Percentiles rank a stretch among this genome's conserved stretches.
Evolutionary conservation across 768 basidiomycete genomes (phyloP).

Genomic region (Naganishia vishniacii): DNA sequence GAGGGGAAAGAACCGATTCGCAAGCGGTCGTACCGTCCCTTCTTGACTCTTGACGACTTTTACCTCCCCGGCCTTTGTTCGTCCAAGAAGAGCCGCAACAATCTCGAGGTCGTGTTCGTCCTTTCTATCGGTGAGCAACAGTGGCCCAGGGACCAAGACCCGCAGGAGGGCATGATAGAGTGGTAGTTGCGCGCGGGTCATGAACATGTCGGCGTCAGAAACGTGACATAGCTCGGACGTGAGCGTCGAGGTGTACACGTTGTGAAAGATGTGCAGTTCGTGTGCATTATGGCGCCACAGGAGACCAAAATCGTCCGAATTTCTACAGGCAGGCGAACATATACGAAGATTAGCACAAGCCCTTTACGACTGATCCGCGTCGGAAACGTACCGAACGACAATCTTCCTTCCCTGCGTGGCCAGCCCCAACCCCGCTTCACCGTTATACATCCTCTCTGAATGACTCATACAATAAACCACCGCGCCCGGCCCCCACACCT

Average conservation of each 20-base stretch:
- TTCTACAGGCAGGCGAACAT: conserved; percentile 18
- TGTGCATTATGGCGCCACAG: conserved; percentile 26
- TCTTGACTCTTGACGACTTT: conserved; percentile 27
- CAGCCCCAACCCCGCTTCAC: conserved; percentile 34
- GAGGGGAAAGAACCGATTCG: conserved; percentile 29
- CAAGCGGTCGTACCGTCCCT: conserved; percentile 21
- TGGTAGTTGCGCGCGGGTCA: conserved; percentile 30
- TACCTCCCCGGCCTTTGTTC: conserved; percentile 11
- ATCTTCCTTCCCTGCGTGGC: conserved; percentile 29
- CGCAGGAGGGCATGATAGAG: conserved; percentile 37
- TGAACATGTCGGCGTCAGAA: conserved; percentile 42
- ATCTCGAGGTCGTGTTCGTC: conserved; percentile 24
- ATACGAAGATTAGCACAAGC: too few species aligned
- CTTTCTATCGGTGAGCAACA: conserved; percentile 34
- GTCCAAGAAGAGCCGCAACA: conserved; percentile 18
- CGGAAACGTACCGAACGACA: conserved; percentile 37
- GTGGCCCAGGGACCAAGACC: conserved; percentile 32
- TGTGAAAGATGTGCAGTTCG: conserved; percentile 30
- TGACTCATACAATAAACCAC: conserved; percentile 42
- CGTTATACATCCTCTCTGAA: conserved; percentile 40
- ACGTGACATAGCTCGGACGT: conserved; percentile 34
- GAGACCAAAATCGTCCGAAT: conserved; percentile 39
- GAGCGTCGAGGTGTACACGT: conserved; percentile 34
- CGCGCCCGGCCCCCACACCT: conserved; percentile 31
- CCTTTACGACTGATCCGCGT: too few species aligned